These are phyloP conservation scores for Dactylis glomerata DNA, from an alignment of 176 grass and related monocot genomes.

Conservation along the genomic window DNA sequence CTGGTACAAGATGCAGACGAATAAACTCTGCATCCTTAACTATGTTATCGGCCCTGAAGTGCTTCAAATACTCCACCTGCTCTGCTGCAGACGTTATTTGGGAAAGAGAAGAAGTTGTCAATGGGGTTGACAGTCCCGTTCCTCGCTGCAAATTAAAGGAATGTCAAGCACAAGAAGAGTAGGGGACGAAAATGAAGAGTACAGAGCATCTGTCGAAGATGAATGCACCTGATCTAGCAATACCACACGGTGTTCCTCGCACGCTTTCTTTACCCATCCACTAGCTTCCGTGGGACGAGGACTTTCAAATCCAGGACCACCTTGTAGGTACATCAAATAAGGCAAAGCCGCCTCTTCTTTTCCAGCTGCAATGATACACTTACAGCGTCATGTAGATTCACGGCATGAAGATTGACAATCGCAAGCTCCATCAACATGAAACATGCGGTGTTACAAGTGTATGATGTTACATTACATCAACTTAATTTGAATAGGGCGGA, in stretches of 20 bases:
- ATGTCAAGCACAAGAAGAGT: neutral
- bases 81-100: constrained; percentile 62
- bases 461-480: neutral
- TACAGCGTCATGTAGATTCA: neutral
- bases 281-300: constrained; percentile 64
- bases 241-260: constrained; percentile 71
- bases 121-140: constrained; percentile 83
- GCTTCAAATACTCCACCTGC: constrained; percentile 70
- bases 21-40: constrained; percentile 93
- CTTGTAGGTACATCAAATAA: constrained; percentile 85
- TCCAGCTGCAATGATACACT: constrained; percentile 43
- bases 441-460: neutral
- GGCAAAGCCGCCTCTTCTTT: constrained; percentile 75
- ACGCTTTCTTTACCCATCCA: constrained; percentile 93
- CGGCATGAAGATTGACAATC: neutral
- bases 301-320: constrained; percentile 88
- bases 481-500: neutral
- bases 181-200: constrained; percentile 1
- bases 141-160: constrained; percentile 53
- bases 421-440: neutral
- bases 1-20: constrained; percentile 58
- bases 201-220: neutral
- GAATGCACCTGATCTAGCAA: constrained; percentile 73
- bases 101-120: constrained; percentile 83
- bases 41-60: constrained; percentile 96